Evolutionary conservation across 495 filamentous ascomycete species (phyloP), one percentile per base, ranked within the genome.

Genomic region (Neurospora sp.): DNA sequence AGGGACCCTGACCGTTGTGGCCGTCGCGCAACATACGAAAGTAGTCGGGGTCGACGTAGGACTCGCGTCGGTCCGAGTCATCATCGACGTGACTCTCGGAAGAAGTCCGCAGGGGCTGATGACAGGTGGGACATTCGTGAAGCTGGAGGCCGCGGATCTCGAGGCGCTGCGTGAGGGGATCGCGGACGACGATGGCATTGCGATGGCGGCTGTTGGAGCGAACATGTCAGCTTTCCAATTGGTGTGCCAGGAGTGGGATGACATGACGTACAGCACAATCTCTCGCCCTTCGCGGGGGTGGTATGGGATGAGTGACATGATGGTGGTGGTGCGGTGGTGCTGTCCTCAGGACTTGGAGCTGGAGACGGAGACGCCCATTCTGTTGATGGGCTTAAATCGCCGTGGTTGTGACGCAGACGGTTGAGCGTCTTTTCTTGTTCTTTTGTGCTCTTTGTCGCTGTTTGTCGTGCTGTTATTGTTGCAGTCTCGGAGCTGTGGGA

Each of bases 101-200:
- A 0, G 84, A 84, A 16, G 82, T 85, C 31, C 87, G 89, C 70
- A 94, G 87, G 40, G 94, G 91, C 61, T 91, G 91, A 79, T 94
- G 93, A 81, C 96, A 99, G 76, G 93, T 91, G 1, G 95, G 95
- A 79, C 94, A 98, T 74, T 93, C 87, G 72, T 89, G 80, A 69
- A 91, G 83, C 77, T 84, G 71, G 71, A 87, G 84, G 77, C 91
- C 90, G 70, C 90, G 89, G 71, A 97, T 90, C 75, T 91, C 92
- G 74, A 99, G 88, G 74, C 94, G 93, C 71, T 91, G 90, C 8
- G 94, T 96, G 61, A 91, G 86, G 48, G 89, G 91, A 81, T 99
- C 94, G 77, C 92, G 94, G 68, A 98, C 89, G 27, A 99, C 96
- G 70, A 99, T 90, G 5, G 94, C 91, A 79, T 96, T 91, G 77